Evolutionary conservation across 345 rosid species (phyloP), one percentile per base, ranked within the genome.

Genomic region (Syzygium oleosum): DNA sequence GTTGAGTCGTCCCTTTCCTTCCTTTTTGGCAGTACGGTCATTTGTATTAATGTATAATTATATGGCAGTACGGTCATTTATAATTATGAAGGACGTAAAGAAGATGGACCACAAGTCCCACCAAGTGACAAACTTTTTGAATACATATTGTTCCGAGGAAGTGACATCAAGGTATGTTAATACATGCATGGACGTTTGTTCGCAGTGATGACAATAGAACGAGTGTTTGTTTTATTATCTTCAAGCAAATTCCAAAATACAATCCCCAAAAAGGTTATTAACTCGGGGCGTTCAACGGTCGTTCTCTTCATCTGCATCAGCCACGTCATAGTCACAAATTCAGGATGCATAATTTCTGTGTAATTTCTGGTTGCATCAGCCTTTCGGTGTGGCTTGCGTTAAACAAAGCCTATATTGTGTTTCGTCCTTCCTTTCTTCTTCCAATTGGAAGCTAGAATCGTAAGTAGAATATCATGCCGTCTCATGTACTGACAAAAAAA

Each of bases 21-120:
- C 34, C 46, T 41, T 83, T 46, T 87, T 86, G 88, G 89, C 92
- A 95, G 97, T 95, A n/a, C 91, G 96, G 85, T 94, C 96, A 17
- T 93, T 92, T 90, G 97, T n/a, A n/a, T n/a, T n/a, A n/a, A n/a
- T n/a, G n/a, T n/a, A n/a, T n/a, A n/a, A n/a, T n/a, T n/a, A n/a
- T n/a, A n/a, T 86, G 88, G 89, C 92, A 95, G 97, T 95, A n/a
- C 91, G 96, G 85, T 94, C 96, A 17, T 93, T 92, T 90, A n/a
- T n/a, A n/a, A n/a, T n/a, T n/a, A n/a, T n/a, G 97, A 94, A 90
- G 96, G 95, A 85, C 92, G 95, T 80, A 93, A 93, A 88, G 92
- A 93, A 53, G 97, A 95, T 86, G 96, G 97, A 51, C 95, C 95
- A 12, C 97, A 95, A 89, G 91, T 94, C 87, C 96, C 93, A 0